Evolutionary conservation across 2,329 filamentous ascomycete genomes (phyloP), one percentile per base, ranked within the genome.

Genomic region (Penicillium hesseltinei): DNA sequence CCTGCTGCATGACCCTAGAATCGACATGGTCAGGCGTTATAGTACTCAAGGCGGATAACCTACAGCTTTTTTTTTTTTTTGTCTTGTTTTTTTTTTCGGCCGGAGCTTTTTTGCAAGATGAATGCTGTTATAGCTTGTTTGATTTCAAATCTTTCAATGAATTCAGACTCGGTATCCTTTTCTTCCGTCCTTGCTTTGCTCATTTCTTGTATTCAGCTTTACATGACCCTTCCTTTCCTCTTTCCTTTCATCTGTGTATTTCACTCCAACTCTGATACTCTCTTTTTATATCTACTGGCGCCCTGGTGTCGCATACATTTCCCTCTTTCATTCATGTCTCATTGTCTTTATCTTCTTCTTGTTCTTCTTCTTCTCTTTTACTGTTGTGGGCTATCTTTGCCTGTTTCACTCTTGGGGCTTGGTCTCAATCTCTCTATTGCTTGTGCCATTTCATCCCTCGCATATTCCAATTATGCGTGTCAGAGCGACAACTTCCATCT

Each of bases 1-100:
- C 72, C 70, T 71, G 67, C 69, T 72, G 72, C 73, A 75, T 76
- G 69, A 73, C 68, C 70, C 65, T 63, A 74, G 66, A 73, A 66
- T 71, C 69, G 62, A 69, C 44, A 54, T 56, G 65, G 69, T 71
- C 68, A 66, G 65, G 72, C 73, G 73, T 76, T 70, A 69, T 65
- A 68, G 56, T 71, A 66, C 69, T 66, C 69, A 69, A 66, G 66
- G 64, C 67, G 62, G 65, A 67, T 54, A 49, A 56, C 46, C 46
- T 61, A 62, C 64, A 62, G 56, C 48, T 58, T 58, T 57, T 61
- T 60, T 52, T 53, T 25, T 59, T 51, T 58, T 58, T 59, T 33
- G 11, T 58, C n/a, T n/a, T n/a, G n/a, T n/a, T n/a, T 21, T 36
- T 60, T 59, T 47, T 39, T 19, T 43, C 38, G 49, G 36, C 35